Percentiles rank a stretch among this genome's conserved stretches.
These are phyloP conservation scores for Diaporthe destruens DNA, from an alignment of 2,329 filamentous ascomycete genomes.

Conservation along the genomic window DNA sequence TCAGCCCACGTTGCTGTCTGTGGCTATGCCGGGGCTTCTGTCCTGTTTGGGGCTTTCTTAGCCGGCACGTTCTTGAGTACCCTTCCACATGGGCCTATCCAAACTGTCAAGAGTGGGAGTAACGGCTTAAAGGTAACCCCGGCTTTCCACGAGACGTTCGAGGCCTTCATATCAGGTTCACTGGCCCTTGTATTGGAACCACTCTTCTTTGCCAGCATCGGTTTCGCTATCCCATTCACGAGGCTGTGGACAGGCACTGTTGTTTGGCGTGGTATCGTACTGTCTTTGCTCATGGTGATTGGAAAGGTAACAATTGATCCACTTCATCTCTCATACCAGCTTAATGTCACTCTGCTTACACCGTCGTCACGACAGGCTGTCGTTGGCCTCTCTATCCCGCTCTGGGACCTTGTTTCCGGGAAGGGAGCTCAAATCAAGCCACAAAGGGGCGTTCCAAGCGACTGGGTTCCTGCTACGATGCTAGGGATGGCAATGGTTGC, in stretches of 20 bases:
- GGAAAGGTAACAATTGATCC: slow-evolving; percentile 48
- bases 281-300: slow-evolving; percentile 67
- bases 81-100: slow-evolving; percentile 52
- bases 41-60: slow-evolving; percentile 55
- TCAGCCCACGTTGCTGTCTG: slow-evolving; percentile 49
- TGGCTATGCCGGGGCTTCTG: slow-evolving; percentile 53
- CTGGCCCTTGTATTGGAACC: slow-evolving; percentile 64
- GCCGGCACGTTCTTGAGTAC: slow-evolving; percentile 55
- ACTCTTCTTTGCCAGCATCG: slow-evolving; percentile 70
- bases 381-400: slow-evolving; percentile 43
- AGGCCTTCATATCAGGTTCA: slow-evolving; percentile 52
- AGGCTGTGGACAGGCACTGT: slow-evolving; percentile 64
- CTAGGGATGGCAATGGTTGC: slow-evolving; percentile 71
- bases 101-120: slow-evolving; percentile 51
- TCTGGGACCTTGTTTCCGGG: slow-evolving; percentile 56
- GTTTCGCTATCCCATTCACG: slow-evolving; percentile 71
- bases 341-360: neutral
- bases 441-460: neutral
- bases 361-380: slow-evolving; percentile 30
- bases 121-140: slow-evolving; percentile 53
- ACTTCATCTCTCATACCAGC: neutral
- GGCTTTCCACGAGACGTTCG: slow-evolving; percentile 55
- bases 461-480: slow-evolving; percentile 59
- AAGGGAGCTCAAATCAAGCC: slow-evolving; percentile 45
- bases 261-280: slow-evolving; percentile 69